Conservation (phyloP, 352 stramenopile genomes). For the Globisporangium takayamanum region DNA sequence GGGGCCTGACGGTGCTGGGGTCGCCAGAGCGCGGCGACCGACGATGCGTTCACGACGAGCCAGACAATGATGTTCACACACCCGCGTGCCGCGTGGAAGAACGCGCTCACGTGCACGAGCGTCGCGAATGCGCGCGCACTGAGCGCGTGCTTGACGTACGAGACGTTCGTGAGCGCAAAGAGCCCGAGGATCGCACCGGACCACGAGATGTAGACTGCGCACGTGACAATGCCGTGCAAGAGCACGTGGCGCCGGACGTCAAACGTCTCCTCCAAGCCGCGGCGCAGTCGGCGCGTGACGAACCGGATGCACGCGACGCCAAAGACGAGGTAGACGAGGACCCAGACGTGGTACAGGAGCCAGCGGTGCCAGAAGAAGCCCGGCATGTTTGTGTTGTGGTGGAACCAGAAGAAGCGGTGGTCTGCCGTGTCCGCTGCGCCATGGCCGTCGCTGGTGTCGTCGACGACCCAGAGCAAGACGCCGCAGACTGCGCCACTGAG, state of each 20-base stretch:
- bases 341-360: constrained; percentile 79
- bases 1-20: background rate
- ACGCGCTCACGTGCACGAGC: constrained; percentile 70
- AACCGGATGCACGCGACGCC: constrained; percentile 66
- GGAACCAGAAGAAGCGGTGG: constrained; percentile 75
- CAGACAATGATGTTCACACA: constrained; percentile 85
- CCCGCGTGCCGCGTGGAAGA: constrained; percentile 68
- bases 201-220: constrained; percentile 82
- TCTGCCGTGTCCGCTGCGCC: constrained; percentile 13
- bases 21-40: constrained; percentile 16
- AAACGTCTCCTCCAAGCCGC: constrained; percentile 81
- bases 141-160: constrained; percentile 28
- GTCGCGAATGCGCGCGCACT: constrained; percentile 37
- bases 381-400: constrained; percentile 71
- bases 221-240: constrained; percentile 71
- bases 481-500: constrained; percentile 66
- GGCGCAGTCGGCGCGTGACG: constrained; percentile 63
- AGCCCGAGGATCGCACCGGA: constrained; percentile 64
- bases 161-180: constrained; percentile 58
- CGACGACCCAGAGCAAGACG: constrained; percentile 53
- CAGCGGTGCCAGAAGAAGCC: constrained; percentile 80
- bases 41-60: constrained; percentile 69
- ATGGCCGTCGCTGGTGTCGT: constrained; percentile 23
- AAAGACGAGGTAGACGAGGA: constrained; percentile 74
- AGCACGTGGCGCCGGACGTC: constrained; percentile 75